phyloP scores from a whole-genome alignment of 2,329 filamentous ascomycete species.

The Shiraia bambusicola region DNA sequence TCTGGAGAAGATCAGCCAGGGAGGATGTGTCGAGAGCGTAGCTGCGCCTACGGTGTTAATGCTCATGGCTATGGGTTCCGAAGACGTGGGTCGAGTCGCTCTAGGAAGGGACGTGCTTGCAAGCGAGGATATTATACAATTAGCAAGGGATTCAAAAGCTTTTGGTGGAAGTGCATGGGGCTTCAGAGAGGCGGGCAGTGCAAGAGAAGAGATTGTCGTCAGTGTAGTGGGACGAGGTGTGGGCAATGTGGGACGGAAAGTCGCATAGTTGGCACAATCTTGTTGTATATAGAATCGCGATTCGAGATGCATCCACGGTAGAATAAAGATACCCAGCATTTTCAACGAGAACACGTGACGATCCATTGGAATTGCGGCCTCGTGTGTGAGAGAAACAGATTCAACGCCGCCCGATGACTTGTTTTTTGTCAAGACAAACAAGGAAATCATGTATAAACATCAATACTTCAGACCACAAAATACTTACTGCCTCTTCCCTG shows the following conservation, averaged over 20 bases:
- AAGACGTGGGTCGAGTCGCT: slow-evolving; percentile 86
- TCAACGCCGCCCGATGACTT: slow-evolving; percentile 23
- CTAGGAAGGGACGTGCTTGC: slow-evolving; percentile 80
- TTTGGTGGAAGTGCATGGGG: slow-evolving; percentile 94
- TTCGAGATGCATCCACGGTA: neutral
- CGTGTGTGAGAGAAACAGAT: neutral
- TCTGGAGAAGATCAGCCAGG: slow-evolving; percentile 76
- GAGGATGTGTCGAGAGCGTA: slow-evolving; percentile 75
- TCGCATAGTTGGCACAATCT: slow-evolving; percentile 64
- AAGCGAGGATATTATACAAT: slow-evolving; percentile 73
- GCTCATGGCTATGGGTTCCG: slow-evolving; percentile 96
- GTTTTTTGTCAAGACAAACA: slow-evolving; percentile 3
- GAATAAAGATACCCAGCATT: slow-evolving; percentile 18
- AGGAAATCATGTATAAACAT: slow-evolving; percentile 3
- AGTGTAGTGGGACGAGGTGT: slow-evolving; percentile 92
- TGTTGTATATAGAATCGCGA: too few relatives aligned
- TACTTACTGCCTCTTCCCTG: slow-evolving; percentile 28
- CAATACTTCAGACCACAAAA: neutral
- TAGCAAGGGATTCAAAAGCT: slow-evolving; percentile 81
- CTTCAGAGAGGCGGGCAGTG: slow-evolving; percentile 61
- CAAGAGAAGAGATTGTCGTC: slow-evolving; percentile 69
- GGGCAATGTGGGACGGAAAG: slow-evolving; percentile 92
- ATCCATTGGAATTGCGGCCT: neutral
- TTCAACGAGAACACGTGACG: neutral
- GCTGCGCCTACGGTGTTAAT: slow-evolving; percentile 75